phyloP scores from a whole-genome alignment of 129 eudicot species.

The Artemisia tridentata region DNA sequence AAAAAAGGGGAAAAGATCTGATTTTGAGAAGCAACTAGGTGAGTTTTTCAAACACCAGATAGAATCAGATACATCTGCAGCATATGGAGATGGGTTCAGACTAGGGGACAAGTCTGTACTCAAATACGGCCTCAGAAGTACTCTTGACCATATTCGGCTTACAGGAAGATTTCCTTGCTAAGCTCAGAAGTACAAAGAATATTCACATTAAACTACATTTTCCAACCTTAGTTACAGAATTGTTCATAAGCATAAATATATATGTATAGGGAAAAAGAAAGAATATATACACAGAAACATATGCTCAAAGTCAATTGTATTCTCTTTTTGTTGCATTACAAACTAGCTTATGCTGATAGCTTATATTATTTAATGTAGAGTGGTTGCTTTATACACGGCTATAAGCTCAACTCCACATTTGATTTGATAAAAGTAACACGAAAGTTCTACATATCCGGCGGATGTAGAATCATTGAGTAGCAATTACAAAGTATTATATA shows the following conservation, averaged over 20 bases:
- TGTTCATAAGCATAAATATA: conserved; percentile 21
- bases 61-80: conserved; percentile 33
- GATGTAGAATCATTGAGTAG: conserved; percentile 8
- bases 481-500: conserved; percentile 37
- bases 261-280: conserved; percentile 18
- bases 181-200: conserved; percentile 15
- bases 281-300: conserved; percentile 20
- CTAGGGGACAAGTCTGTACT: conserved; percentile 31
- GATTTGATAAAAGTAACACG: neutral
- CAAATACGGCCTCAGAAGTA: conserved; percentile 38
- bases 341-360: neutral
- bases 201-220: conserved; percentile 9
- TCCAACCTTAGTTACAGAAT: conserved; percentile 19
- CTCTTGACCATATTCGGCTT: conserved; percentile 43
- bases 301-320: conserved; percentile 9
- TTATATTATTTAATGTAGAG: neutral
- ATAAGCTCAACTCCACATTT: neutral
- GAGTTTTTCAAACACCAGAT: conserved; percentile 37
- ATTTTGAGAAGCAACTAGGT: conserved; percentile 41
- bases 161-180: conserved; percentile 38
- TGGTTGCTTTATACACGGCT: neutral
- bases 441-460: conserved; percentile 5
- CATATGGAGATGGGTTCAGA: conserved; percentile 41
- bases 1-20: conserved; percentile 34
- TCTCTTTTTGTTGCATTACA: neutral